A percentile compares a stretch with the other conserved stretches of the same genome.
Conservation (phyloP, 495 filamentous ascomycete genomes). For the Penicillium pancosmium region DNA sequence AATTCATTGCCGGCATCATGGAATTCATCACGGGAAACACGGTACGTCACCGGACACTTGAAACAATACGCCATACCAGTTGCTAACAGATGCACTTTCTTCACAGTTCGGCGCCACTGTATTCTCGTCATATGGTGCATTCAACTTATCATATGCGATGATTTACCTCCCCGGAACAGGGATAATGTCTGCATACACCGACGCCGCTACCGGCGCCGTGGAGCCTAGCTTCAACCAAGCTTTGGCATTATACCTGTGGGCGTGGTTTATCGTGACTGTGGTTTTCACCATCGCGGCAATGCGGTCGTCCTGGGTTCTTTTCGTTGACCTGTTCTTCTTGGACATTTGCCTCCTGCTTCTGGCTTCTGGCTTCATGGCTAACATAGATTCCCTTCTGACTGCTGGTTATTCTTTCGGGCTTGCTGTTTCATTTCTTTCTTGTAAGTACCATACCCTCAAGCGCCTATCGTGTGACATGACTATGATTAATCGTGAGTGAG, state of each 20-base stretch:
- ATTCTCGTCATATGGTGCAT: conserved; percentile 14
- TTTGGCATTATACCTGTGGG: conserved; percentile 7
- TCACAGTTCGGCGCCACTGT: conserved; percentile 16
- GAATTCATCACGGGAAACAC: conserved; percentile 16
- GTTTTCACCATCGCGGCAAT: conserved; percentile 6
- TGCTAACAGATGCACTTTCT: conserved; percentile 1
- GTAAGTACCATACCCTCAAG: not conserved
- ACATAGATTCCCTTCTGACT: not conserved
- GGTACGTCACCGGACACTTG: not conserved
- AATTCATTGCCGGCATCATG: conserved; percentile 16
- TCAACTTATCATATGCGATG: conserved; percentile 14
- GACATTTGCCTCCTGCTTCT: conserved; percentile 5
- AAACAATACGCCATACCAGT: not conserved
- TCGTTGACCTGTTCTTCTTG: conserved; percentile 6
- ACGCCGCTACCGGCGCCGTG: conserved; percentile 4
- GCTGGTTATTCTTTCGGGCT: conserved; percentile 8
- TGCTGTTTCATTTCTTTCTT: conserved; percentile 1
- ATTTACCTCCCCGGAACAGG: conserved; percentile 15
- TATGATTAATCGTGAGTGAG: not conserved
- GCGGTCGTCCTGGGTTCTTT: conserved; percentile 10
- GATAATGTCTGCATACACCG: conserved; percentile 3
- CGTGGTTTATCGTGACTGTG: conserved; percentile 10
- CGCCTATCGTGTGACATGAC: not conserved
- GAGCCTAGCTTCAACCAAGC: conserved; percentile 4
- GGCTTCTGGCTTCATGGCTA: conserved; percentile 9